Evolutionary conservation across 257 asterid species (phyloP).

Genomic region (Solanum tarapatanum): DNA sequence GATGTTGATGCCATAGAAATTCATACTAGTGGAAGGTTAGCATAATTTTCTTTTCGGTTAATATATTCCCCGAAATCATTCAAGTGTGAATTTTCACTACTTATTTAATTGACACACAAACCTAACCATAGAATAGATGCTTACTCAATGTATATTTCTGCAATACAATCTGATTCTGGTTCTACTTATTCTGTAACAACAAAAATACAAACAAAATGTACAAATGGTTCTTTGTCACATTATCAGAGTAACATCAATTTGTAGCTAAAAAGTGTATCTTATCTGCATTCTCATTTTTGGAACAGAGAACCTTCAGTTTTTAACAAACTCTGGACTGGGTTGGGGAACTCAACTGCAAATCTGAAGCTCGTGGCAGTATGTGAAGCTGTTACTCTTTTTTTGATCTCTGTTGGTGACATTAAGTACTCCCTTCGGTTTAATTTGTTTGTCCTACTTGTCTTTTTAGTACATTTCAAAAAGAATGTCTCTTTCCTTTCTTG

Average conservation of each 20-base stretch:
- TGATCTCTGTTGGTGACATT: background rate
- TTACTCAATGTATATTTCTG: background rate
- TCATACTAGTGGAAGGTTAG: conserved; percentile 88
- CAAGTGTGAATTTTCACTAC: background rate
- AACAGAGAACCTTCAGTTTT: conserved; percentile 44
- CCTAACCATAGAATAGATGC: background rate
- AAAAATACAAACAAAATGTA: background rate
- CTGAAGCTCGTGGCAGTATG: conserved; percentile 85
- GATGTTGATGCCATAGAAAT: conserved; percentile 78
- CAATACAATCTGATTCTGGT: background rate
- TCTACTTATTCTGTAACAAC: background rate
- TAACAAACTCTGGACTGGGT: conserved; percentile 58
- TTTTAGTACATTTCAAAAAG: background rate
- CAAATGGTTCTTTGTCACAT: background rate
- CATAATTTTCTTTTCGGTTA: background rate
- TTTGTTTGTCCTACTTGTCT: background rate
- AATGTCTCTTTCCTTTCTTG: background rate
- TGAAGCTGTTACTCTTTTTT: background rate
- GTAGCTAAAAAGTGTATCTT: conserved; percentile 1
- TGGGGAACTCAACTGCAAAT: conserved; percentile 51
- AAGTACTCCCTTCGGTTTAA: background rate
- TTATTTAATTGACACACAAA: background rate
- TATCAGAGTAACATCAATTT: background rate
- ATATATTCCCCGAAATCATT: background rate
- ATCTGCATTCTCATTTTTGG: conserved; percentile 1